Base-by-base conservation (phyloP, 176 grass and related monocot genomes). In the Musa schizocarpa region DNA sequence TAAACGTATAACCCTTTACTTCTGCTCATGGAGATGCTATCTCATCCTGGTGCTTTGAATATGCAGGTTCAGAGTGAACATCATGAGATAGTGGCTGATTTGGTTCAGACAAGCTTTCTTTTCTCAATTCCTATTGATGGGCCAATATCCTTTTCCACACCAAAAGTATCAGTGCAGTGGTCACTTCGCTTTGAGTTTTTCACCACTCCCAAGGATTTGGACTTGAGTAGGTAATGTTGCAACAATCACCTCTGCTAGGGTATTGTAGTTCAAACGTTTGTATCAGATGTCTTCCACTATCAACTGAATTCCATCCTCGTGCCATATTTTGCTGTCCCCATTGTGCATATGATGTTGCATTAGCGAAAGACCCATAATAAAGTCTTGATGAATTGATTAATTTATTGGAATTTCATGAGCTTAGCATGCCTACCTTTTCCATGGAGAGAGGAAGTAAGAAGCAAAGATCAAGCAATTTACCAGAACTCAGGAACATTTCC, bases 51-150 rank as follows among this genome's bases (percentile, higher is more conserved):
- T 50, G 68, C 48, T 10, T 70, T 48, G 1, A 76, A 73, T n/a
- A 69, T 50, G 72, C 81, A 99, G 88, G 80, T 99, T 56, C 88
- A 91, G 12, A 94, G 95, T 62, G 95, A 99, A 62, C 90, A 99
- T 85, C 88, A 99, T 84, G 86, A 94, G 85, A 86, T 91, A 81
- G 88, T 99, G 73, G 86, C 81, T n/a, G 95, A 99, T 76, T 78
- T 99, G 78, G 80, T 79, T 72, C 88, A 99, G 78, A 94, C 95
- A 68, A 92, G 95, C 68, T 99, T 92, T 89, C 91, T 99, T 20
- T 99, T 99, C 73, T 99, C 95, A 24, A 73, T 94, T 82, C 90
- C 95, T 71, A 87, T 92, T 27, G 95, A 99, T 29, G 90, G 95
- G 68, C 95, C 95, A 22, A 94, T 93, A 90, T 90, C 90, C 57